Evolutionary conservation across 208 protist species (phyloP).

Genomic region (Trypanosoma boissoni): DNA sequence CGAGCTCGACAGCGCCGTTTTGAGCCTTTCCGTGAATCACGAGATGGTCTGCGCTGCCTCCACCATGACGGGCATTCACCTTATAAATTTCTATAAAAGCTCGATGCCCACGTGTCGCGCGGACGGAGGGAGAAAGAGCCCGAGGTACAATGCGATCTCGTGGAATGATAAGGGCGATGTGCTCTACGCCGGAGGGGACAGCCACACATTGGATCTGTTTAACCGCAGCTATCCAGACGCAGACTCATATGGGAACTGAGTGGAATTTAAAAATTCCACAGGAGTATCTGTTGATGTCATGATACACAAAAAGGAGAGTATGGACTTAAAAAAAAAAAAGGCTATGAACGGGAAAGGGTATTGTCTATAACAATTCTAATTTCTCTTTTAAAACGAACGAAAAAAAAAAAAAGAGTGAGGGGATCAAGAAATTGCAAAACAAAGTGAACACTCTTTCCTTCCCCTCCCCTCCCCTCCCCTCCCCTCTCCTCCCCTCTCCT

Average conservation of each 20-base stretch:
- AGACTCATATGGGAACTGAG: slow-evolving; percentile 25
- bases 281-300: no score
- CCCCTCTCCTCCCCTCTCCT: no score
- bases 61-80: slow-evolving; percentile 76
- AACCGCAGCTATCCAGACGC: slow-evolving; percentile 35
- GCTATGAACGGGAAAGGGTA: background rate
- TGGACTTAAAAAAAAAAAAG: background rate
- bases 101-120: slow-evolving; percentile 47
- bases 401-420: background rate
- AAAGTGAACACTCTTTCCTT: no score
- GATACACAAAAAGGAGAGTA: no score
- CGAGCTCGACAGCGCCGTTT: slow-evolving; percentile 79
- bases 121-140: slow-evolving; percentile 47
- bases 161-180: slow-evolving; percentile 73
- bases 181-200: slow-evolving; percentile 75
- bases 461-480: no score
- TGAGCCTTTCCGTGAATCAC: slow-evolving; percentile 65
- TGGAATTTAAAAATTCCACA: no score
- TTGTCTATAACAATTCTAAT: background rate
- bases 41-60: slow-evolving; percentile 76
- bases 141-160: slow-evolving; percentile 69
- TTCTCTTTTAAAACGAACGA: background rate
- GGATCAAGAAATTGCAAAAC: no score
- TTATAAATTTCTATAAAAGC: slow-evolving; percentile 66
- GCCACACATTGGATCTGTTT: slow-evolving; percentile 72